Conservation (phyloP, 1,284 basidiomycete species). For the Puccinia novopanici region DNA sequence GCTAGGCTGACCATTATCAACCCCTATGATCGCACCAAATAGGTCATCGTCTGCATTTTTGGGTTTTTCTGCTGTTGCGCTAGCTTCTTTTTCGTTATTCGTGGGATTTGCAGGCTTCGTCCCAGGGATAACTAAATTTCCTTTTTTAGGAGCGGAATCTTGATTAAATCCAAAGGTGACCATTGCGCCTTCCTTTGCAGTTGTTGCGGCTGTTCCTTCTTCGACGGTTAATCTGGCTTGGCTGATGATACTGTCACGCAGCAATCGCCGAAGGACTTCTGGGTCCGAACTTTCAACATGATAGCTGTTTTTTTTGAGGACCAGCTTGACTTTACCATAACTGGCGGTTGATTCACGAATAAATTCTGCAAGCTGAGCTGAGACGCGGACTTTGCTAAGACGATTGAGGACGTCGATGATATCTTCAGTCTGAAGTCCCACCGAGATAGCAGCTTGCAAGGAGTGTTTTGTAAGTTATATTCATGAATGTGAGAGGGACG, state of each 20-base stretch:
- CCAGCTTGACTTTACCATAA: constrained; percentile 95
- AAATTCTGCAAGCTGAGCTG: constrained; percentile 75
- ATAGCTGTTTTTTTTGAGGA: constrained; percentile 94
- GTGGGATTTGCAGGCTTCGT: constrained; percentile 58
- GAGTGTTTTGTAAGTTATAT: constrained; percentile 98
- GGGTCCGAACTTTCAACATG: constrained; percentile 91
- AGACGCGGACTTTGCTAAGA: constrained; percentile 69
- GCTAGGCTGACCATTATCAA: constrained; percentile 73
- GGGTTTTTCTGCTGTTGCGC: constrained; percentile 53
- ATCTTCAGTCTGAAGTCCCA: constrained; percentile 94
- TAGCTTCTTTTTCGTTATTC: constrained; percentile 58
- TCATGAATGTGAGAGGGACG: constrained; percentile 97
- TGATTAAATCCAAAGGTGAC: constrained; percentile 67
- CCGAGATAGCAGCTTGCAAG: constrained; percentile 96
- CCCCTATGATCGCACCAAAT: constrained; percentile 84
- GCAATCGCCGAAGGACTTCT: constrained; percentile 78
- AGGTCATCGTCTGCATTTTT: constrained; percentile 69
- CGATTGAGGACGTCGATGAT: constrained; percentile 81
- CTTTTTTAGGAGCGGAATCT: constrained; percentile 75
- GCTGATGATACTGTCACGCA: constrained; percentile 81
- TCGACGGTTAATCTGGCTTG: constrained; percentile 67
- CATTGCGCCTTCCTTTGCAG: constrained; percentile 31
- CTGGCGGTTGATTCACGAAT: constrained; percentile 88
- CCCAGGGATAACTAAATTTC: constrained; percentile 79
- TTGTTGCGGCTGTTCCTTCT: constrained; percentile 54